Evolutionary conservation across 1,284 basidiomycete species (phyloP), one percentile per base, ranked within the genome.

Genomic region (Pisolithus thermaeus): DNA sequence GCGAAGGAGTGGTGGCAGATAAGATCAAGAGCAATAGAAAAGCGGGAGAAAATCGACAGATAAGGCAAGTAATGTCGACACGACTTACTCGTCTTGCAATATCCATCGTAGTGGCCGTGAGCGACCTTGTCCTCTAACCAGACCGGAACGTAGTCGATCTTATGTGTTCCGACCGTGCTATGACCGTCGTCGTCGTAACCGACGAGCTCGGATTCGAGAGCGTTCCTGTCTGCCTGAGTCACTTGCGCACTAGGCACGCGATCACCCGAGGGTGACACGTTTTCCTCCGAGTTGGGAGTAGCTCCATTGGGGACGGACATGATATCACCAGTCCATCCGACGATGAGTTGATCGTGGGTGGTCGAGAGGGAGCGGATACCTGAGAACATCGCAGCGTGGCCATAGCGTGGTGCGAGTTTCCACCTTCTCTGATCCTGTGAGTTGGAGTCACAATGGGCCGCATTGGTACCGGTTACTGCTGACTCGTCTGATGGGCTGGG

Each of bases 301-400:
- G 63, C 58, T 8, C 58, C 60, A 11, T 73, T 64, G 16, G 70
- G 65, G 9, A 72, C 63, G 12, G 74, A 70, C 45, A 79, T 68
- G 54, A 98, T 78, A 59, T 97, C 93, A 38, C 95, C 96, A 0
- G 91, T 92, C 90, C 95, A 97, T 27, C 92, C 96, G 44, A 98
- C 80, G 61, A 97, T 83, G 57, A 97, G 70, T 73, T 99, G 92
- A 58, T 93, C 85, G 68, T 96, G 90, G 0, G 88, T 87, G 12
- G 81, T 72, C 11, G 85, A 81, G 42, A 99, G 80, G 4, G 87
- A 90, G 52, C 86, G 82, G 62, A 98, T 94, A 36, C 97, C 96
- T 46, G 87, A 90, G 59, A 96, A 89, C 88, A 99, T 92, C 7
- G 96, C 96, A 5, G 92, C 84, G 69, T 99, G 96, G 22, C 94